A percentile compares a stretch with the other conserved stretches of the same genome.
Conservation (phyloP, 805 yeast genomes). For the Myxozyma udenii region DNA sequence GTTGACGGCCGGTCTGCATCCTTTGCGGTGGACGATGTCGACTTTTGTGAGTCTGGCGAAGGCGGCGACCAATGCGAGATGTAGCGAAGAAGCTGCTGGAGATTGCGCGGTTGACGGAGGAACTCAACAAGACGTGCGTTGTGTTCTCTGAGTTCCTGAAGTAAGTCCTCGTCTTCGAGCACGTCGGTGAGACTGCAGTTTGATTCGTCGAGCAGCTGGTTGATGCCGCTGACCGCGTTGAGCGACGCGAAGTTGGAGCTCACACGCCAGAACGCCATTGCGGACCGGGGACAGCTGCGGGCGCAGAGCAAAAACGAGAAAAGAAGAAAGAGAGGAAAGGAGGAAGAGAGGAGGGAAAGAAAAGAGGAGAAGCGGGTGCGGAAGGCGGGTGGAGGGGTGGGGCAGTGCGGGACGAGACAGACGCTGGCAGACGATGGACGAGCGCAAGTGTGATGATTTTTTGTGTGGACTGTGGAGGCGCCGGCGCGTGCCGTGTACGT, state of each 20-base stretch:
- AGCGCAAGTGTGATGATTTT: neutral
- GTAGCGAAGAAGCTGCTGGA: slow-evolving; percentile 64
- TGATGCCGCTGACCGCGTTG: slow-evolving; percentile 43
- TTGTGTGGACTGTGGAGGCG: neutral
- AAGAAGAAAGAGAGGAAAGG: neutral
- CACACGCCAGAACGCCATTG: slow-evolving; percentile 61
- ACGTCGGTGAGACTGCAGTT: slow-evolving; percentile 49
- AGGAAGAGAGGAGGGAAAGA: neutral
- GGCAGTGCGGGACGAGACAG: neutral
- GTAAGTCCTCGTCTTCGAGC: slow-evolving; percentile 69
- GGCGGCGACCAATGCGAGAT: slow-evolving; percentile 38
- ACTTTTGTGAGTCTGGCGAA: slow-evolving; percentile 4
- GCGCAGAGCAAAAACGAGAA: neutral
- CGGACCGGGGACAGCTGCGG: neutral
- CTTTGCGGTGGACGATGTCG: neutral
- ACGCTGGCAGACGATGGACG: neutral
- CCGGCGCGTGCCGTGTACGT: neutral
- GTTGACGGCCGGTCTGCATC: neutral
- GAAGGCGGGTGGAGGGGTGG: neutral
- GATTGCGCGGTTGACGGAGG: slow-evolving; percentile 71
- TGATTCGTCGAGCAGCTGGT: slow-evolving; percentile 45
- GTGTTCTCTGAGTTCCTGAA: slow-evolving; percentile 69
- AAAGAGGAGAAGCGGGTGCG: neutral
- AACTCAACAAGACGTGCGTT: slow-evolving; percentile 74
- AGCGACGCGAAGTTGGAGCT: slow-evolving; percentile 42